These are phyloP conservation scores for Erigeron philadelphicus DNA, from an alignment of 140 eudicot genomes.

Conservation along the genomic window DNA sequence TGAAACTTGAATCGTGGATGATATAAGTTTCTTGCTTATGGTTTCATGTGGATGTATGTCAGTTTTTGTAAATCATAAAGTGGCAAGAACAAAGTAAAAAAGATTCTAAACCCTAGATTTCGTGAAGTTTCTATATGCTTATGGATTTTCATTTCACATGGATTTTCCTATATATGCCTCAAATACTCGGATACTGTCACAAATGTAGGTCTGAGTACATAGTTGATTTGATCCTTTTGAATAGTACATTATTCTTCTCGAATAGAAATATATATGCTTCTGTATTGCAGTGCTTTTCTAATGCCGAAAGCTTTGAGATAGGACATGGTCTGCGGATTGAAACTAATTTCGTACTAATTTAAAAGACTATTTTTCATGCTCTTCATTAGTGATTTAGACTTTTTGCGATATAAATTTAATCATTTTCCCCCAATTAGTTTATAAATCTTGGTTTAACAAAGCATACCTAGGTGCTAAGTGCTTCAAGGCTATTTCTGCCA, in stretches of 20 bases:
- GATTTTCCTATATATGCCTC: neutral
- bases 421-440: neutral
- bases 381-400: neutral
- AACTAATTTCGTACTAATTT: slow-evolving; percentile 5
- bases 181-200: neutral
- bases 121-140: neutral
- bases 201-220: neutral
- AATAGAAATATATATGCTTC: neutral
- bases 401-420: neutral
- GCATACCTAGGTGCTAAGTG: too few species aligned
- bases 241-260: neutral
- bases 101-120: too few species aligned
- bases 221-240: neutral
- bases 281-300: neutral
- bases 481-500: too few species aligned
- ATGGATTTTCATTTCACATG: neutral
- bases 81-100: too few species aligned
- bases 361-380: neutral
- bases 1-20: neutral
- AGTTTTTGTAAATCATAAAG: too few species aligned
- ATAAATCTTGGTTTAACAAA: too few species aligned
- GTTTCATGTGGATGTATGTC: too few species aligned
- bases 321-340: neutral
- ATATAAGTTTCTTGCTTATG: neutral
- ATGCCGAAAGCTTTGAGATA: neutral